A percentile compares a stretch with the other conserved stretches of the same genome.
These are phyloP conservation scores for Sugiyamaella lignohabitans DNA, from an alignment of 805 yeast genomes.

Conservation along the genomic window DNA sequence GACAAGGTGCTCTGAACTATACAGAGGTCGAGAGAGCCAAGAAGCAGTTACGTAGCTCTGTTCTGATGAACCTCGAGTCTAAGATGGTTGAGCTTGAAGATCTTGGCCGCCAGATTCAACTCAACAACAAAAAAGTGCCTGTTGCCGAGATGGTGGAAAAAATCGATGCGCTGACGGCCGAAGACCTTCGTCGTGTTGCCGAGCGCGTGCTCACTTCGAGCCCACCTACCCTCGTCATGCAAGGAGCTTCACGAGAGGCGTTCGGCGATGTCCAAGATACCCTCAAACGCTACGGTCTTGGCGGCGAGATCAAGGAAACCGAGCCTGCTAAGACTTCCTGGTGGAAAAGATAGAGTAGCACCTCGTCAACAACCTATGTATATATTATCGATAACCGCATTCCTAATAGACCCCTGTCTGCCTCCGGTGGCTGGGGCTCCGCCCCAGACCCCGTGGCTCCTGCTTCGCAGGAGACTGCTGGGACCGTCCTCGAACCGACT, in stretches of 20 bases:
- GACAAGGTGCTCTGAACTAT: slow-evolving; percentile 48
- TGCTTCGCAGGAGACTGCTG: too few relatives aligned
- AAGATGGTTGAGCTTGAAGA: slow-evolving; percentile 93
- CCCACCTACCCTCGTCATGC: slow-evolving; percentile 79
- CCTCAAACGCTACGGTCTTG: slow-evolving; percentile 67
- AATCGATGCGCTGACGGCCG: slow-evolving; percentile 60
- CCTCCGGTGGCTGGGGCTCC: too few relatives aligned
- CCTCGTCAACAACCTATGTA: not conserved
- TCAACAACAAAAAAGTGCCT: slow-evolving; percentile 67
- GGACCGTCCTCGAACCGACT: too few relatives aligned
- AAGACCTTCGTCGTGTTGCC: slow-evolving; percentile 70
- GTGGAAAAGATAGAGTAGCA: too few relatives aligned
- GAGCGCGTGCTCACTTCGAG: slow-evolving; percentile 63
- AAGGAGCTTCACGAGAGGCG: slow-evolving; percentile 67
- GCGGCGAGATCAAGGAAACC: slow-evolving; percentile 26
- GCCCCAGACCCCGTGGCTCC: too few relatives aligned
- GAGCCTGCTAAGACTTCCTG: not conserved
- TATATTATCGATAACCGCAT: too few relatives aligned
- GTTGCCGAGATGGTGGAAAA: slow-evolving; percentile 74
- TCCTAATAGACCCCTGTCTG: too few relatives aligned
- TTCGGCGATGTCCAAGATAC: slow-evolving; percentile 78
- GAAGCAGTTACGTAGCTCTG: slow-evolving; percentile 79
- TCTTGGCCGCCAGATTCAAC: slow-evolving; percentile 88
- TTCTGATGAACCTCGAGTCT: slow-evolving; percentile 89
- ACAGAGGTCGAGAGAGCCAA: slow-evolving; percentile 81